Percentiles rank a stretch among this genome's conserved stretches.
These are phyloP conservation scores for Microascus cirrosus DNA, from an alignment of 2,329 filamentous ascomycete species.

Conservation along the genomic window DNA sequence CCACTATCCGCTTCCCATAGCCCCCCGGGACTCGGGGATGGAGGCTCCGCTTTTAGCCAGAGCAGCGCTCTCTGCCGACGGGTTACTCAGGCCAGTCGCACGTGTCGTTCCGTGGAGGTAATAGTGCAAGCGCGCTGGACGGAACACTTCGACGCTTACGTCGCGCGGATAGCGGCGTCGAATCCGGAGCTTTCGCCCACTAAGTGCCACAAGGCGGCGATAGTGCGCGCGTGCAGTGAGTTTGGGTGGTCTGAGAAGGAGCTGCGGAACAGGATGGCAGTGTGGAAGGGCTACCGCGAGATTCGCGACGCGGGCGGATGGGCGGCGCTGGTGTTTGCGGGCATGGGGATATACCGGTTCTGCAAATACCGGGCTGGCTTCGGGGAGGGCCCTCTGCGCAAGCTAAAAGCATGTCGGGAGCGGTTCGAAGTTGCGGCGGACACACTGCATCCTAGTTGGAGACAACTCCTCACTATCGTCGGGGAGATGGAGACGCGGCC, in stretches of 20 bases:
- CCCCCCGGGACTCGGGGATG: background rate
- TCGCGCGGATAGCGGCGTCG: slow-evolving; percentile 25
- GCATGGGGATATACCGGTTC: slow-evolving; percentile 46
- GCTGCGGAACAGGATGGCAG: slow-evolving; percentile 33
- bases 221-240: slow-evolving; percentile 39
- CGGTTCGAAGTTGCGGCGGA: slow-evolving; percentile 42
- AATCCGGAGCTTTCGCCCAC: slow-evolving; percentile 27
- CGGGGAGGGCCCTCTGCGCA: slow-evolving; percentile 8
- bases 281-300: slow-evolving; percentile 49
- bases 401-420: slow-evolving; percentile 29
- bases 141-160: slow-evolving; percentile 40
- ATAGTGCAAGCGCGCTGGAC: slow-evolving; percentile 47
- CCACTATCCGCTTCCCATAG: background rate
- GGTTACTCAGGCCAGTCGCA: slow-evolving; percentile 30
- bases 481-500: slow-evolving; percentile 25
- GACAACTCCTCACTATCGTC: slow-evolving; percentile 33
- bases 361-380: slow-evolving; percentile 49
- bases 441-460: slow-evolving; percentile 41
- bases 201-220: slow-evolving; percentile 37
- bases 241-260: slow-evolving; percentile 48
- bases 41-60: slow-evolving; percentile 14
- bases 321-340: slow-evolving; percentile 43
- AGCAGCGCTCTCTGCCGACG: slow-evolving; percentile 19
- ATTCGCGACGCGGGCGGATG: slow-evolving; percentile 46
- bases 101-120: slow-evolving; percentile 45